Conservation (phyloP, 192 early-diverging fungal species). For the Thoreauomyces humboldtii region DNA sequence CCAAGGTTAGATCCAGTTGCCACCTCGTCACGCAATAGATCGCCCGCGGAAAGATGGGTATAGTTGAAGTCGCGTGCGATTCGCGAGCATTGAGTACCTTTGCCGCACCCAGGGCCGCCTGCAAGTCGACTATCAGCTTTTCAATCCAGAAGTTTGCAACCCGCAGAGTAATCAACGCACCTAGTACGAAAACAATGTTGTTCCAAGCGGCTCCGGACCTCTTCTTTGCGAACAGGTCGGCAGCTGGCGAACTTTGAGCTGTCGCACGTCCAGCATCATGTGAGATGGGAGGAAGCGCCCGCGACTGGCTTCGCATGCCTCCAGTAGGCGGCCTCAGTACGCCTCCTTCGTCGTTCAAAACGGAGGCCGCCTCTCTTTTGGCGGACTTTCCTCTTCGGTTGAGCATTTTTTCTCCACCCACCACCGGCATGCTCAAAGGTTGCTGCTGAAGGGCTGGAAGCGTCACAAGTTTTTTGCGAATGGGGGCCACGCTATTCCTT, state of each 20-base stretch:
- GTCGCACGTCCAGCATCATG: not conserved
- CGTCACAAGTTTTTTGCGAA: slow-evolving; percentile 25
- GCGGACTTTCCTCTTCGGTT: not conserved
- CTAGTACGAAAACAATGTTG: slow-evolving; percentile 56
- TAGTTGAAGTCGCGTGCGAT: slow-evolving; percentile 87
- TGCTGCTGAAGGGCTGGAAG: slow-evolving; percentile 21
- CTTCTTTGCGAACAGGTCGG: not conserved
- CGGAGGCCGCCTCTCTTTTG: too few relatives aligned
- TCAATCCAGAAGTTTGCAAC: too few relatives aligned
- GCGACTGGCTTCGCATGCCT: not conserved
- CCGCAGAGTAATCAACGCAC: too few relatives aligned
- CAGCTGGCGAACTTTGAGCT: too few relatives aligned
- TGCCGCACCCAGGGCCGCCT: slow-evolving; percentile 48
- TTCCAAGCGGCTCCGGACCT: slow-evolving; percentile 35
- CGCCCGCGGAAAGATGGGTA: slow-evolving; percentile 93
- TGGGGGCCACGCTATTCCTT: not conserved
- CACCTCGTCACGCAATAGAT: slow-evolving; percentile 91
- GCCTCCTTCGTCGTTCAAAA: not conserved
- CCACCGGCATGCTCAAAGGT: not conserved
- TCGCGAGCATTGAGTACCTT: slow-evolving; percentile 84
- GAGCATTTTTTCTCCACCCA: slow-evolving; percentile 9
- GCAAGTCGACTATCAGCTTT: slow-evolving; percentile 8
- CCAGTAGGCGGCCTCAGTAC: not conserved
- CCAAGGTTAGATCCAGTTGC: slow-evolving; percentile 49
- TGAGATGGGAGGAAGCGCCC: slow-evolving; percentile 20